Conservation (phyloP, 257 asterid genomes). For the Lycium ferocissimum region DNA sequence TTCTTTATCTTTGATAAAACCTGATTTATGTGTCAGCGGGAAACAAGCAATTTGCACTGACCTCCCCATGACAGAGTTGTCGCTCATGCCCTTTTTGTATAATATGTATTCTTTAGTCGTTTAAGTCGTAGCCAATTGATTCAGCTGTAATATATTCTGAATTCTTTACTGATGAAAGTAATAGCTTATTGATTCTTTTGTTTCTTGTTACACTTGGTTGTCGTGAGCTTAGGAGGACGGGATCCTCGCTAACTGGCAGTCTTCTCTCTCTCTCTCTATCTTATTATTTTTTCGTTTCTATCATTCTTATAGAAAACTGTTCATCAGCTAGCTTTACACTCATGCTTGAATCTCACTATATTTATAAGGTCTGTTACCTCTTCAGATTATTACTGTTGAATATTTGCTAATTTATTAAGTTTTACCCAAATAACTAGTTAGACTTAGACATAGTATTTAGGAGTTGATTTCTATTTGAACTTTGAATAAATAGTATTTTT, state of each 20-base stretch:
- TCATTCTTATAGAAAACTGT: background rate
- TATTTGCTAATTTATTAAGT: too few relatives aligned
- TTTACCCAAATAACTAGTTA: too few relatives aligned
- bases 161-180: slow-evolving; percentile 18
- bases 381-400: background rate
- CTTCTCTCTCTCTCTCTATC: background rate
- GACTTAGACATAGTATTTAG: too few relatives aligned
- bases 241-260: background rate
- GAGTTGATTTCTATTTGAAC: too few relatives aligned
- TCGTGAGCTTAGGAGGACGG: background rate
- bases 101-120: slow-evolving; percentile 23
- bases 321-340: background rate
- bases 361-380: background rate
- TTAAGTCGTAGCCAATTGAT: slow-evolving; percentile 23
- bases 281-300: slow-evolving; percentile 3
- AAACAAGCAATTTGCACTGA: slow-evolving; percentile 6
- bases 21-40: slow-evolving; percentile 22
- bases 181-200: slow-evolving; percentile 26
- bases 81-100: background rate
- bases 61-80: slow-evolving; percentile 3
- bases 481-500: too few relatives aligned
- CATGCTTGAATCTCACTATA: background rate
- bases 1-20: slow-evolving; percentile 4
- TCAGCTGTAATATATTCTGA: slow-evolving; percentile 26
- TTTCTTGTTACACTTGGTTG: slow-evolving; percentile 1